Evolutionary conservation across 2,329 filamentous ascomycete species (phyloP).

Genomic region (Xylariomycetidae sp.): DNA sequence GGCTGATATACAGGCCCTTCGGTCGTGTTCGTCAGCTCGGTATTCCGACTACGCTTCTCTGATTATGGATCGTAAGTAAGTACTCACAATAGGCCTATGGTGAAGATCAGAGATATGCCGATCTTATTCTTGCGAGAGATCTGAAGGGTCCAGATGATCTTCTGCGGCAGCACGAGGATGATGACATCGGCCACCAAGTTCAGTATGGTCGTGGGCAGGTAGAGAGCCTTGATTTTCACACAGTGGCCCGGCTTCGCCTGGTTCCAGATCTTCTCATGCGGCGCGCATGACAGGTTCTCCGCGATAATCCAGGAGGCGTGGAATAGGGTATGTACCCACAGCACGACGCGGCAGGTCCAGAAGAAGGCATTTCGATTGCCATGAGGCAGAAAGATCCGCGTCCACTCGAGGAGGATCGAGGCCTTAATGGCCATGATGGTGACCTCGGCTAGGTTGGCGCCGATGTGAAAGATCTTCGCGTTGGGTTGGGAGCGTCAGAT

Average conservation of each 20-base stretch:
- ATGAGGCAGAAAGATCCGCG: slow-evolving; percentile 13
- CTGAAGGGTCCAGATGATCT: slow-evolving; percentile 3
- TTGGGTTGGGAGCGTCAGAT: not conserved
- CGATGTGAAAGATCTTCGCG: slow-evolving; percentile 8
- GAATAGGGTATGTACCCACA: slow-evolving; percentile 17
- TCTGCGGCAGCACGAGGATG: slow-evolving; percentile 2
- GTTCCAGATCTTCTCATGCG: slow-evolving; percentile 23
- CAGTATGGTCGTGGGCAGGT: not conserved
- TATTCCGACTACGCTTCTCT: too few relatives aligned
- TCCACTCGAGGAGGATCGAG: slow-evolving; percentile 14
- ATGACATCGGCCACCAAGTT: slow-evolving; percentile 1
- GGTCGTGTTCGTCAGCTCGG: too few relatives aligned
- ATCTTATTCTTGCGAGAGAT: not conserved
- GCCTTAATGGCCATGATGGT: slow-evolving; percentile 8
- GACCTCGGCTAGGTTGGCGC: slow-evolving; percentile 5
- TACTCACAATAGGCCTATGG: slow-evolving; percentile 2
- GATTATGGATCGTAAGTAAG: too few relatives aligned
- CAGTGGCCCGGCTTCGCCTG: slow-evolving; percentile 8
- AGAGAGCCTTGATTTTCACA: not conserved
- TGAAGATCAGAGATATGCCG: slow-evolving; percentile 2
- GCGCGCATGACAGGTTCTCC: slow-evolving; percentile 24
- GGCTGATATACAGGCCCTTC: not conserved
- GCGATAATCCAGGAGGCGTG: slow-evolving; percentile 16
- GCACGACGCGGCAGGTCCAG: slow-evolving; percentile 12
- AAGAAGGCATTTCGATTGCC: slow-evolving; percentile 16